Base-by-base conservation (phyloP, 2,329 filamentous ascomycete genomes). In the Fusarium napiforme region DNA sequence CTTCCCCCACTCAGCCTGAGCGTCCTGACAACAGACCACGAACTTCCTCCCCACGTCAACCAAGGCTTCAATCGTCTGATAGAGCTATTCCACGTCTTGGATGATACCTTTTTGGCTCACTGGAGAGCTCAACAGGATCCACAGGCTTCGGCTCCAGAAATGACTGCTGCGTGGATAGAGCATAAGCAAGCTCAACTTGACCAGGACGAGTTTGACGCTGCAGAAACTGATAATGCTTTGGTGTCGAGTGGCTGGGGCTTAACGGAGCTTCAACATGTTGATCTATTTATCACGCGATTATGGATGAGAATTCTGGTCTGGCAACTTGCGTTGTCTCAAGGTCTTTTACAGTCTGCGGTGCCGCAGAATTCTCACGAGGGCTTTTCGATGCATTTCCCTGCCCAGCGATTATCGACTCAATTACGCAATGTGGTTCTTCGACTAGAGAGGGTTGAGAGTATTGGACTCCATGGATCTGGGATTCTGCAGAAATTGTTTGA, bases 401-500 rank as follows among this genome's bases (percentile, higher is more conserved):
- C 80, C 0, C 78, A 80, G 16, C 79, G 82, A 2, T 76, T 85
- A 1, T 84, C 82, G 1, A 72, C 78, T 0, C 80, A 85, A 60
- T 74, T 85, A 2, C 82, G 83, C 3, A 79, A 69, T n/a, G 77
- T 85, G 5, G 81, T 84, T 3, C 74, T 75, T 26, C 77, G 79
- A 0, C 71, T 84, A 0, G 76, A 79, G 9, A 83, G 77, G 42
- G 77, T 81, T 2, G 79, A 81, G n/a, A 85, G 85, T 37, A 85
- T 90, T 50, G 85, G 84, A 8, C 84, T 88, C 2, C 87, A 90
- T 70, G 88, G 88, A 9, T 87, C 83, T n/a, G 86, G 86, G 11
- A 88, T 90, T 55, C 78, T 89, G 23, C 85, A 88, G 62, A 91
- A 90, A 71, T 79, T 91, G 5, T 89, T 90, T 55, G 88, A 90